These are phyloP conservation scores for Trametes versicolor DNA, from an alignment of 1,284 basidiomycete genomes.

Conservation along the genomic window DNA sequence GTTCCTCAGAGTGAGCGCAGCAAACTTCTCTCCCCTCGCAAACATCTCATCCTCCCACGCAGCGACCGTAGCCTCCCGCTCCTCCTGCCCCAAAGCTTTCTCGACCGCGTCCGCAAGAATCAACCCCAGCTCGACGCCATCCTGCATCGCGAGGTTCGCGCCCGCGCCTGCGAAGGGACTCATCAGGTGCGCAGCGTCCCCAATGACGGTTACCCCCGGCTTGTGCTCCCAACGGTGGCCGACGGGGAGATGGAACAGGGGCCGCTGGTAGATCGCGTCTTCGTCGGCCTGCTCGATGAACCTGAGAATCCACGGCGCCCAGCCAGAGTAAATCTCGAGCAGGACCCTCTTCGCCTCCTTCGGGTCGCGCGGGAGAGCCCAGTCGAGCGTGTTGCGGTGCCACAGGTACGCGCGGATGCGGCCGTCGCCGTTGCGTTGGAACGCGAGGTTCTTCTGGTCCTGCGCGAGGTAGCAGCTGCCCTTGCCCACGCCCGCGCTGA, in stretches of 20 bases:
- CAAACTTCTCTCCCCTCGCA: neutral
- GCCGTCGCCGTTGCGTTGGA: conserved; percentile 12
- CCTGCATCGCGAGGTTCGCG: conserved; percentile 51
- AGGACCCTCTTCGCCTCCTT: conserved; percentile 4
- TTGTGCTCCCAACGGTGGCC: conserved; percentile 12
- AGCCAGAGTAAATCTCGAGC: neutral
- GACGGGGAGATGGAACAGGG: conserved; percentile 1
- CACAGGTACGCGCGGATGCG: conserved; percentile 9
- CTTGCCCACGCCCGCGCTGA: conserved; percentile 1
- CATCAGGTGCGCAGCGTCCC: conserved; percentile 57
- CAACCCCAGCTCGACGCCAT: conserved; percentile 40
- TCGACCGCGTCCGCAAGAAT: neutral
- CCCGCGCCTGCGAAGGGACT: conserved; percentile 55
- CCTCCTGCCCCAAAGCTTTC: neutral
- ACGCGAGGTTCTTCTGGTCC: neutral
- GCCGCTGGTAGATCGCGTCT: conserved; percentile 2
- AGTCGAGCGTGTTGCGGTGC: neutral
- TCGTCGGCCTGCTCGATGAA: conserved; percentile 11
- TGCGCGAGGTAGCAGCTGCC: conserved; percentile 6
- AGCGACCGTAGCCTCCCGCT: conserved; percentile 6
- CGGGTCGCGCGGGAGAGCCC: conserved; percentile 5
- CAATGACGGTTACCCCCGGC: conserved; percentile 41
- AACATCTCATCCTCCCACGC: conserved; percentile 11
- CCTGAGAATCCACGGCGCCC: conserved; percentile 11
- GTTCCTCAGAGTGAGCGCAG: neutral